Conservation (phyloP, 441 rosid species). For the Syzygium malaccense region DNA sequence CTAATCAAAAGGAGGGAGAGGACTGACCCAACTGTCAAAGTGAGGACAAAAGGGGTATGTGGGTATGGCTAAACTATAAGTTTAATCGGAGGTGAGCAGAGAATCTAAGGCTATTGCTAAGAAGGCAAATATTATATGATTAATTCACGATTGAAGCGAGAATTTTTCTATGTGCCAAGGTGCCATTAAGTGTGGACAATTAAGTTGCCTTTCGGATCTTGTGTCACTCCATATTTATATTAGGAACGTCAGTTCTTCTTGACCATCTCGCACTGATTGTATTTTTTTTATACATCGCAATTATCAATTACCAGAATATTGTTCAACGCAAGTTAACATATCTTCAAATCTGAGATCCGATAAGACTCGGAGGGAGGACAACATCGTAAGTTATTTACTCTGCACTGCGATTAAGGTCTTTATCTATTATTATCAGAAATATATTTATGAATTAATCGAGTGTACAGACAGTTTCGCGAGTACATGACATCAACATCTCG, state of each 20-base stretch:
- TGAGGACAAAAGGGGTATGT: constrained; percentile 2
- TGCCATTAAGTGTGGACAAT: neutral
- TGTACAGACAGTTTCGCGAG: no score
- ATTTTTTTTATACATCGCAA: neutral
- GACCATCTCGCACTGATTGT: neutral
- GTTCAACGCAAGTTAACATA: neutral
- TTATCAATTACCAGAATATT: neutral
- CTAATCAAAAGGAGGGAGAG: neutral
- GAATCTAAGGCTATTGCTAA: neutral
- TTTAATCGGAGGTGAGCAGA: neutral
- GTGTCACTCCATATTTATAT: neutral
- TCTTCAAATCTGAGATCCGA: neutral
- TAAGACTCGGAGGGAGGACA: neutral
- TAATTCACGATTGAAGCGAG: neutral
- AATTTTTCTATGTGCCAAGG: neutral
- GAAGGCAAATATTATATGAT: neutral
- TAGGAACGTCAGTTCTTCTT: neutral
- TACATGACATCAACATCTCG: neutral
- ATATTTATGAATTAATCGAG: no score
- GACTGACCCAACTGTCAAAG: constrained; percentile 1
- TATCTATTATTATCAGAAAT: rapidly evolving
- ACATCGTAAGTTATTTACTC: neutral
- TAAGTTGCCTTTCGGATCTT: constrained; percentile 22
- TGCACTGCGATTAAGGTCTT: neutral
- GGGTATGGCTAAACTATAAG: constrained; percentile 1